Evolutionary conservation across 2,329 filamentous ascomycete species (phyloP).

Genomic region (Pseudogymnoascus sp.): DNA sequence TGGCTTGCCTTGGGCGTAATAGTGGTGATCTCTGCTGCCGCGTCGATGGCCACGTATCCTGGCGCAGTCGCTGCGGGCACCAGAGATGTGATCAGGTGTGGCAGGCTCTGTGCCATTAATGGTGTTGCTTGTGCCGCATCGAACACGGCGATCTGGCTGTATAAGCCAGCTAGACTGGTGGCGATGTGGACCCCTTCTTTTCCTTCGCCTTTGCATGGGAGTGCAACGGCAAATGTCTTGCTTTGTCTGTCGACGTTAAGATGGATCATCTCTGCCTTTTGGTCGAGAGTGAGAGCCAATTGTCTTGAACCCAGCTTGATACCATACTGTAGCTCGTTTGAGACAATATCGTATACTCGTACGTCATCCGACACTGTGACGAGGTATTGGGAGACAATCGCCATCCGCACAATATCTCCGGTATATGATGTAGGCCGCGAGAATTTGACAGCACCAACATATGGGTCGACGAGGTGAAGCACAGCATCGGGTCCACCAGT

Average conservation of each 20-base stretch:
- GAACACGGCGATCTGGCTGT: constrained; percentile 55
- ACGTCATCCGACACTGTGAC: constrained; percentile 67
- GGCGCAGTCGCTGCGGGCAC: constrained; percentile 54
- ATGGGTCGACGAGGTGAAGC: constrained; percentile 69
- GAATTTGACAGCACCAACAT: constrained; percentile 56
- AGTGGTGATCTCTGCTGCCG: constrained; percentile 63
- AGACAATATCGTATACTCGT: constrained; percentile 75
- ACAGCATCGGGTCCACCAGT: constrained; percentile 48
- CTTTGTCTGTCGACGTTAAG: constrained; percentile 63
- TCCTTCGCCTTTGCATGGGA: constrained; percentile 31
- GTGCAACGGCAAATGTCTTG: constrained; percentile 57
- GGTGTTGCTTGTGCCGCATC: constrained; percentile 50
- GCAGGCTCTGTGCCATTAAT: constrained; percentile 48
- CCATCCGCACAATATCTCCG: constrained; percentile 57
- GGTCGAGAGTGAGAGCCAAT: constrained; percentile 26
- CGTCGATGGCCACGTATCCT: constrained; percentile 69
- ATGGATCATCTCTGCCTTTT: constrained; percentile 45
- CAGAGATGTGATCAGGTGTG: constrained; percentile 56
- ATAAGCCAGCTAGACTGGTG: constrained; percentile 36
- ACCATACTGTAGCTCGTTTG: constrained; percentile 63
- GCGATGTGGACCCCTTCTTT: constrained; percentile 38
- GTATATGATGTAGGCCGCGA: constrained; percentile 61
- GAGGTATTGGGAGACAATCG: constrained; percentile 64
- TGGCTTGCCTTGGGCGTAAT: constrained; percentile 51
- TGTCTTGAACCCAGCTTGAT: constrained; percentile 44